Base-by-base conservation (phyloP, 116 monocot species). In the Cymodocea nodosa region DNA sequence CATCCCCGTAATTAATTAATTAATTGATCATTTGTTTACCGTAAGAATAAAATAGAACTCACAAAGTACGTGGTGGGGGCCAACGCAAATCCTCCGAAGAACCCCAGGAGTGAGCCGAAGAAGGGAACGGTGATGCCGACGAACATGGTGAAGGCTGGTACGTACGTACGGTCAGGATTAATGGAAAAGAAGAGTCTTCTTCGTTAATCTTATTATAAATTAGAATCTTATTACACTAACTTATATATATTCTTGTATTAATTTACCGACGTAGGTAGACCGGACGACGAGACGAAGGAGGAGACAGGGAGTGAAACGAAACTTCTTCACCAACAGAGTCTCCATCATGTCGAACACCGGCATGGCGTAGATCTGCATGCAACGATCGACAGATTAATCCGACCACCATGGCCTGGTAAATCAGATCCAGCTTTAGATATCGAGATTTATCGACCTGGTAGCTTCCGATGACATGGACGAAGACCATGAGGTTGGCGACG, bases 331-430 rank as follows among this genome's bases (percentile, higher is more conserved):
- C 8, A 89, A 68, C 15, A 85, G 71, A 0, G 85, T 82, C 44
- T 89, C 89, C 1, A 83, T 77, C 85, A 85, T 89, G 68, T 89
- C 89, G 50, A 89, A 89, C 5, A 89, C 89, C 0, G 89, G 89
- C 85, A 89, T 85, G 5, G 89, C 89, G 52, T 80, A 89, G 35
- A 89, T 76, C 89, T 88, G 48, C 64, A 64, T 2, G 37, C 15
- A 13, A 24, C 20, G 7, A 17, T 4, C 54, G 15, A 53, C 53
- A 15, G 17, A 53, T 18, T 53, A 17, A 13, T 16, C 17, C 5
- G 12, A 53, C 18, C 53, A 53, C 39, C 39, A 39, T 39, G 4
- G 39, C 9, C 4, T 39, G 9, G 9, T 4, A 39, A 39, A 39
- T 39, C 9, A 39, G 6, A 39, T 39, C 39, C 7, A 4, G 4